phyloP scores from a whole-genome alignment of 805 yeast genomes.

The Starmerella asiatica region DNA sequence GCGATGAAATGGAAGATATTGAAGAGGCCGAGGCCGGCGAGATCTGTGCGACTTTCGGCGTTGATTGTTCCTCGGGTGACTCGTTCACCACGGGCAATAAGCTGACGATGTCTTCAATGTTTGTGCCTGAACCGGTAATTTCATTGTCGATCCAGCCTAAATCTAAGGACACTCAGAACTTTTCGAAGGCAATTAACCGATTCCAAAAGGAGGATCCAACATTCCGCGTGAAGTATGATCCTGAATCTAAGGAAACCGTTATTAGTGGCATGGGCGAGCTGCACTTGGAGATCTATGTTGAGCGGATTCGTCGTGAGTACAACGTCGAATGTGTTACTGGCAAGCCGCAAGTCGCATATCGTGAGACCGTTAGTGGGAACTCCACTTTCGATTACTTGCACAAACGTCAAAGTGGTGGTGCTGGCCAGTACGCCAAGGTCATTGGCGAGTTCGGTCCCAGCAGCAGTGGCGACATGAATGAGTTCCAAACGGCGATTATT shows the following conservation, averaged over 20 bases:
- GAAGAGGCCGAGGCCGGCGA: conserved; percentile 95
- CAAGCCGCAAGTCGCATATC: conserved; percentile 93
- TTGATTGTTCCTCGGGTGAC: conserved; percentile 98
- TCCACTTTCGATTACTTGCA: conserved; percentile 84
- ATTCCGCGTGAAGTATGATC: conserved; percentile 79
- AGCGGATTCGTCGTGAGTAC: conserved; percentile 95
- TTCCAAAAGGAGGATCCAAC: conserved; percentile 99
- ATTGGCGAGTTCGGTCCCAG: conserved; percentile 64
- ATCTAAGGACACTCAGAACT: conserved; percentile 72
- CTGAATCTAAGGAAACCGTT: conserved; percentile 85
- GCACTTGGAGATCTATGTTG: conserved; percentile 93
- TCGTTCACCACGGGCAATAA: conserved; percentile 80
- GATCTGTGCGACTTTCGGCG: conserved; percentile 98
- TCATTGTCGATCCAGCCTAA: conserved; percentile 83
- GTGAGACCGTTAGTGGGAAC: conserved; percentile 71
- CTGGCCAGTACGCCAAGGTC: conserved; percentile 97
- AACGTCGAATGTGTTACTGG: conserved; percentile 92
- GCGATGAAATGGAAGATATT: conserved; percentile 97
- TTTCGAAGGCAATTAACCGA: conserved; percentile 91
- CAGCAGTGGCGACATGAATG: conserved; percentile 36
- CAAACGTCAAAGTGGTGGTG: conserved; percentile 98
- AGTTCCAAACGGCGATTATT: conserved; percentile 73
- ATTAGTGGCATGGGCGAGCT: conserved; percentile 98
- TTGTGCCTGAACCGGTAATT: conserved; percentile 96
- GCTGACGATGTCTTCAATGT: conserved; percentile 94